Evolutionary conservation across 495 filamentous ascomycete species (phyloP).

Genomic region (Xylaria castorea): DNA sequence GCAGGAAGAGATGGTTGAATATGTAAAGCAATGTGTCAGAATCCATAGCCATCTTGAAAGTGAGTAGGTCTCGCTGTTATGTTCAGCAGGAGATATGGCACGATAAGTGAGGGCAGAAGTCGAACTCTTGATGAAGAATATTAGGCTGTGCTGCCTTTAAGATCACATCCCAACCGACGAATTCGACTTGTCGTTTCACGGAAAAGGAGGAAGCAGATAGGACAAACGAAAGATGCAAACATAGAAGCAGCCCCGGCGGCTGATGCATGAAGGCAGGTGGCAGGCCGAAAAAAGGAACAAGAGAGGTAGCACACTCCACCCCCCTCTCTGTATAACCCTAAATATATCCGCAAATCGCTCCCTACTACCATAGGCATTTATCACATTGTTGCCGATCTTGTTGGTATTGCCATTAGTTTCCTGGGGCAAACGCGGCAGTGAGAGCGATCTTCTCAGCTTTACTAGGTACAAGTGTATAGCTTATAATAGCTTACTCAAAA

Average conservation of each 20-base stretch:
- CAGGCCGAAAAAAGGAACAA: not conserved
- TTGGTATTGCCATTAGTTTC: too few species aligned
- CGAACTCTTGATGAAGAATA: not conserved
- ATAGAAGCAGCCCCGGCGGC: not conserved
- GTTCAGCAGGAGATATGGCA: not conserved
- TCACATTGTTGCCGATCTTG: too few species aligned
- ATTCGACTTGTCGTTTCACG: not conserved
- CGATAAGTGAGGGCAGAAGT: not conserved
- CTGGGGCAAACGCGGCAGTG: too few species aligned
- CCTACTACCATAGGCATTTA: too few species aligned
- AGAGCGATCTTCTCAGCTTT: too few species aligned
- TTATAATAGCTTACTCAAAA: too few species aligned
- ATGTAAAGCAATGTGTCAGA: conserved; percentile 36
- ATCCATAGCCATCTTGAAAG: not conserved
- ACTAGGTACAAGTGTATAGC: too few species aligned
- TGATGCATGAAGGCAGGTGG: not conserved
- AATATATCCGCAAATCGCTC: too few species aligned
- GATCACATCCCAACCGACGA: not conserved
- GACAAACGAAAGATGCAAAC: conserved; percentile 2
- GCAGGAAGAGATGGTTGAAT: conserved; percentile 65
- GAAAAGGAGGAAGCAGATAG: not conserved
- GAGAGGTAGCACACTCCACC: too few species aligned
- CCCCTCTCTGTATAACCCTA: too few species aligned
- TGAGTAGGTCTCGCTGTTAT: not conserved
- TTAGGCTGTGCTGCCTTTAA: not conserved